phyloP scores from a whole-genome alignment of 2,329 filamentous ascomycete genomes.

The Aspergillus ochraceoroseus region DNA sequence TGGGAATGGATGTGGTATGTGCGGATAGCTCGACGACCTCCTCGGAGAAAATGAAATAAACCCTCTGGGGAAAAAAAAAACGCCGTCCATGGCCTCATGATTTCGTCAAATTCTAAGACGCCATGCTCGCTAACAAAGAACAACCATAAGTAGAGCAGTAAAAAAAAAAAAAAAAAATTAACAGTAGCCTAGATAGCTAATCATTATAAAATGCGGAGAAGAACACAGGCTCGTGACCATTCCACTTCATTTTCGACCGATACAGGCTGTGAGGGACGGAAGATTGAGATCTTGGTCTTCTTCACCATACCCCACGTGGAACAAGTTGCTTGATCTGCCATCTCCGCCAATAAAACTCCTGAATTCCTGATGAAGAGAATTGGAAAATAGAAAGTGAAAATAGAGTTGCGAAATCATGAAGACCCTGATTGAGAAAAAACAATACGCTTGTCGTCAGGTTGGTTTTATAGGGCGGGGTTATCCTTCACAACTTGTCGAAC shows the following conservation, averaged over 20 bases:
- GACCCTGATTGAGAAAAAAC: background rate
- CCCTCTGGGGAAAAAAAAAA: conserved; percentile 3
- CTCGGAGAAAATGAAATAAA: conserved; percentile 5
- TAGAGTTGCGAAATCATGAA: background rate
- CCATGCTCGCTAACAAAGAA: conserved; percentile 25
- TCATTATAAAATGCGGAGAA: conserved; percentile 3
- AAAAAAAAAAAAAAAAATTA: background rate
- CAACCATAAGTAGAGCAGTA: conserved; percentile 2
- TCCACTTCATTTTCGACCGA: background rate
- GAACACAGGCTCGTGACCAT: conserved; percentile 1
- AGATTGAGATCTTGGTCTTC: conserved; percentile 4
- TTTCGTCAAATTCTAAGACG: conserved; percentile 20
- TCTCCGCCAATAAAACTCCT: conserved; percentile 7
- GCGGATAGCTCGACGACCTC: conserved; percentile 5
- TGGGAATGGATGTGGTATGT: conserved; percentile 4
- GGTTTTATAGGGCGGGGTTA: conserved; percentile 66
- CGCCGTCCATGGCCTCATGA: conserved; percentile 11
- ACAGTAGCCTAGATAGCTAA: conserved; percentile 5
- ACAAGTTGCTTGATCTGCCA: conserved; percentile 4
- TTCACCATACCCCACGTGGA: conserved; percentile 10
- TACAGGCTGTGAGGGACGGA: background rate
- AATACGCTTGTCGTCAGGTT: background rate
- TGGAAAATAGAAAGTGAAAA: background rate
- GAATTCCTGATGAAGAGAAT: conserved; percentile 1
- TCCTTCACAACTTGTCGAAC: conserved; percentile 82